Base-by-base conservation (phyloP, 139 green algal genomes). In the Chlamydomonas asymmetrica region DNA sequence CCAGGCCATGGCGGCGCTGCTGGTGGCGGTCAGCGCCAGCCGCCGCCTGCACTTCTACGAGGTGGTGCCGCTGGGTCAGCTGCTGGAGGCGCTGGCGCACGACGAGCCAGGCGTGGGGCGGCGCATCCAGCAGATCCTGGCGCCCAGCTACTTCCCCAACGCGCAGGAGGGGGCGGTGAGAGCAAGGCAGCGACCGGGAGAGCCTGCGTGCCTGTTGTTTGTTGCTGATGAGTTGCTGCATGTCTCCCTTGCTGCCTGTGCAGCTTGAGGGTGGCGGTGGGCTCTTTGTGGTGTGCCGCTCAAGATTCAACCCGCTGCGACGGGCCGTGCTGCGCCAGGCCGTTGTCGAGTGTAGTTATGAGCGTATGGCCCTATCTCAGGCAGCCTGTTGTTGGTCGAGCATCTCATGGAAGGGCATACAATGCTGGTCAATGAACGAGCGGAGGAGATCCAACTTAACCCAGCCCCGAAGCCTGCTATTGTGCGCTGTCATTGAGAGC, bases 131-230 rank as follows among this genome's bases (percentile, higher is more conserved):
- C 69, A 66, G 32, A 82, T 95, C 29, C 82, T 94, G 72, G 75
- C 92, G 71, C 88, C 90, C 39, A 87, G 68, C 81, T 93, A 88
- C 78, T 89, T 91, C 66, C 88, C 90, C 25, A 76, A 75, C 37
- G 63, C 82, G 2, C 64, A 88, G 37, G 80, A 87, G 43, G 88
- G 85, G 18, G 50, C 81, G 61, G 85, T 88, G 62, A 65, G 85
- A 79, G 57, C 31, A 41, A 2, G 41, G 71, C 63, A n/a, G 63
- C 41, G 3, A 23, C 25, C n/a, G 59, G n/a, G n/a, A n/a, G 13
- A 63, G 41, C 31, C 13, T 70, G 63, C 35, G 34, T 70, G 29
- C 49, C 9, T 45, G 34, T 49, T 29, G 10, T 52, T 52, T 29
- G 59, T 37, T 65, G n/a, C n/a, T n/a, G n/a, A n/a, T n/a, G n/a